Evolutionary conservation across 495 filamentous ascomycete species (phyloP).

Genomic region (Neohortaea acidophila): DNA sequence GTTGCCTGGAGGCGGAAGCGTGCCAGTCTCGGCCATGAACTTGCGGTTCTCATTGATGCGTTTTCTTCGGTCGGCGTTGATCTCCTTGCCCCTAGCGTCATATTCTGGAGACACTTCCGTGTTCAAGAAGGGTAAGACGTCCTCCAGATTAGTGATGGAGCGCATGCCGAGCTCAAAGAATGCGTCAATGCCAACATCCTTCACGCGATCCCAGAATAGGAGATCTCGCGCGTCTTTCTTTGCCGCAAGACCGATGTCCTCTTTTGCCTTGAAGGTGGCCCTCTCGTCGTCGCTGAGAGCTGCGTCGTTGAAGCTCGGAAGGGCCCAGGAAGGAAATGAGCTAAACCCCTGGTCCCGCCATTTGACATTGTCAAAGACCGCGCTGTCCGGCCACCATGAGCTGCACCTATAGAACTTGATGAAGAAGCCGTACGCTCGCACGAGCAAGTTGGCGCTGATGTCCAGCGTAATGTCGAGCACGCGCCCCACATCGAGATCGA

Average conservation of each 20-base stretch:
- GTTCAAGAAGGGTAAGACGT: constrained; percentile 6
- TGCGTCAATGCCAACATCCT: constrained; percentile 57
- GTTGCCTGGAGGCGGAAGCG: constrained; percentile 71
- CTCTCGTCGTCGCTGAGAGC: constrained; percentile 16
- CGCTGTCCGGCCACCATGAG: constrained; percentile 86
- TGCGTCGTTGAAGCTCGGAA: constrained; percentile 43
- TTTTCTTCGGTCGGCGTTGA: constrained; percentile 15
- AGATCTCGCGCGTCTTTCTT: constrained; percentile 48
- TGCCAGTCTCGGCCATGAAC: constrained; percentile 68
- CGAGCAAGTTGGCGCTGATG: constrained; percentile 69
- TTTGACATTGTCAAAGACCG: constrained; percentile 24
- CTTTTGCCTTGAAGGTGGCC: constrained; percentile 43
- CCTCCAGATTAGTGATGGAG: constrained; percentile 16
- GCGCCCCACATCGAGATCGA: constrained; percentile 85
- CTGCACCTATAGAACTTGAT: constrained; percentile 78
- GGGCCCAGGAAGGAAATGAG: constrained; percentile 61
- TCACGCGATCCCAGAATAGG: constrained; percentile 69
- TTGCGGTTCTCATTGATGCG: constrained; percentile 34
- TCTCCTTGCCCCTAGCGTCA: constrained; percentile 14
- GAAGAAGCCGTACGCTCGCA: constrained; percentile 80
- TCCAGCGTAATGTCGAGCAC: constrained; percentile 86
- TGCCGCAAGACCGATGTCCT: constrained; percentile 37
- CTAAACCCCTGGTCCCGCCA: constrained; percentile 25
- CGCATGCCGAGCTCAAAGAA: constrained; percentile 55
- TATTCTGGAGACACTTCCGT: constrained; percentile 4